A percentile compares a stretch with the other conserved stretches of the same genome.
Conservation (phyloP, 345 rosid species). For the Hibiscus trionum region DNA sequence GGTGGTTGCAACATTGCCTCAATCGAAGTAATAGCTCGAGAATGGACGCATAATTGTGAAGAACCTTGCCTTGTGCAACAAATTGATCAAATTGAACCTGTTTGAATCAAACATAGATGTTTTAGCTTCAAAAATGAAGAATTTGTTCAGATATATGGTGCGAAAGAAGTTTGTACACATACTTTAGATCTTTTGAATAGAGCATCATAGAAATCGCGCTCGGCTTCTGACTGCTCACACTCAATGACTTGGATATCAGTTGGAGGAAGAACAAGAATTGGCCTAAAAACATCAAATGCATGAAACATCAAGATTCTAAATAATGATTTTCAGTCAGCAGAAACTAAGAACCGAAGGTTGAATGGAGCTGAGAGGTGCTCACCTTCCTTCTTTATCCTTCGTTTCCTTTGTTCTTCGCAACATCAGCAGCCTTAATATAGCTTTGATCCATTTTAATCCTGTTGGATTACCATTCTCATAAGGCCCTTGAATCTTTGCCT, state of each 20-base stretch:
- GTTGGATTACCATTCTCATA: slow-evolving; percentile 62
- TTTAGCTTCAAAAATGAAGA: neutral
- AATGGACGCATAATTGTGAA: slow-evolving; percentile 58
- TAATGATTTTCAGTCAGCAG: neutral
- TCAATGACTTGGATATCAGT: slow-evolving; percentile 44
- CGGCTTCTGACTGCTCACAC: slow-evolving; percentile 61
- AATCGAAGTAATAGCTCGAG: slow-evolving; percentile 62
- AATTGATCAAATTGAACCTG: slow-evolving; percentile 64
- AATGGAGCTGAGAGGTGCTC: neutral
- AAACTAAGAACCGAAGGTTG: neutral
- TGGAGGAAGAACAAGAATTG: slow-evolving; percentile 64
- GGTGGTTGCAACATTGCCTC: slow-evolving; percentile 76
- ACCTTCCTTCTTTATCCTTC: slow-evolving; percentile 57
- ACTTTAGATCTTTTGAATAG: slow-evolving; percentile 62
- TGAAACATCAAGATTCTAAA: slow-evolving; percentile 1
- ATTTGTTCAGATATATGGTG: neutral
- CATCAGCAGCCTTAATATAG: slow-evolving; percentile 62
- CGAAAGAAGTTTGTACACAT: slow-evolving; percentile 4
- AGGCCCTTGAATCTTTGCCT: slow-evolving; percentile 51
- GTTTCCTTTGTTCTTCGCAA: slow-evolving; percentile 68
- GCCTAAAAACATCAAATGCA: slow-evolving; percentile 30
- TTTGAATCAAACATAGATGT: slow-evolving; percentile 12
- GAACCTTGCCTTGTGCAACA: slow-evolving; percentile 68
- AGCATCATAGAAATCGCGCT: slow-evolving; percentile 51
- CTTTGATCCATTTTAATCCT: slow-evolving; percentile 48